Conservation (phyloP, 176 grass and related monocot species). For the Miscanthus lutarioriparius region DNA sequence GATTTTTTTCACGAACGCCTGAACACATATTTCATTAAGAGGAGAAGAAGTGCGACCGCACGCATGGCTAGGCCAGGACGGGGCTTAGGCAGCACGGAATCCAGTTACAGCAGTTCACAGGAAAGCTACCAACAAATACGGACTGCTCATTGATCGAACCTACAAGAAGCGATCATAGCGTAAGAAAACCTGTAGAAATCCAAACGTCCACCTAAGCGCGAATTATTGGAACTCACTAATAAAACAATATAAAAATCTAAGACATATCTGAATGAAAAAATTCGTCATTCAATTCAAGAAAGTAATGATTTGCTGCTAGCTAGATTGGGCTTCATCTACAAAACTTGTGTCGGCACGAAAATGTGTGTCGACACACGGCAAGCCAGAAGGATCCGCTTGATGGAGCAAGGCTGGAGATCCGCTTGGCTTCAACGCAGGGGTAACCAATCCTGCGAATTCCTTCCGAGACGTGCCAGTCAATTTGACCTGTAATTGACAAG, state of each 20-base stretch:
- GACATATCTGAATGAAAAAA: not conserved
- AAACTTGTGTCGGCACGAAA: too few relatives aligned
- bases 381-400: too few relatives aligned
- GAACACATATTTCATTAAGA: not conserved
- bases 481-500: too few relatives aligned
- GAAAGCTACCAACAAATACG: not conserved
- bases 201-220: not conserved
- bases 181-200: not conserved
- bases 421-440: too few relatives aligned
- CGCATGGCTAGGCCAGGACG: not conserved
- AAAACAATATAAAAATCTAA: constrained; percentile 11
- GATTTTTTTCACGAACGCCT: not conserved
- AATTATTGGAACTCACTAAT: not conserved
- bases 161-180: not conserved
- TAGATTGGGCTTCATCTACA: constrained; percentile 28
- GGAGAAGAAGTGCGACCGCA: not conserved
- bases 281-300: not conserved
- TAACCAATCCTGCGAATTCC: too few relatives aligned
- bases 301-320: constrained; percentile 22
- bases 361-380: too few relatives aligned
- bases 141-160: not conserved
- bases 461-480: too few relatives aligned
- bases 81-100: not conserved
- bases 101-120: not conserved
- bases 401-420: too few relatives aligned